Evolutionary conservation across 257 asterid species (phyloP), one percentile per base, ranked within the genome.

Genomic region (Solanum arcanum): DNA sequence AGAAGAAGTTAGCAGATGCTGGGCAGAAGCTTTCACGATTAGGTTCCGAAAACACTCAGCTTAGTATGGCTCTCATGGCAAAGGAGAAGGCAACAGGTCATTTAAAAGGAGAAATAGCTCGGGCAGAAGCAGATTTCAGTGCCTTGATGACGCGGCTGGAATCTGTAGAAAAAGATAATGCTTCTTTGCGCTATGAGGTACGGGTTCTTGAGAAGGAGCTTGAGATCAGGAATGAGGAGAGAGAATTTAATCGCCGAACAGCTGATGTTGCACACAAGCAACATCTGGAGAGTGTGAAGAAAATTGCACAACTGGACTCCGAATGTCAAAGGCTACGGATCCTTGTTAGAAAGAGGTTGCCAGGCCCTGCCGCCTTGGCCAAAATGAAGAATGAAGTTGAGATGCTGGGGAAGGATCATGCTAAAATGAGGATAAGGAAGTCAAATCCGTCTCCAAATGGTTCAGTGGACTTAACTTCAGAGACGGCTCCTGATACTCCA

Each of bases 151-250:
- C 86, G 75, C 92, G 94, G 83, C 86, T 91, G 12, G 96, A 96
- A 83, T 92, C 98, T 82, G 85, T 92, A 31, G 98, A 92, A 90
- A 95, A 92, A 87, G 98, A 94, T 89, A 97, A 94, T 83, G 88
- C 94, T 86, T 93, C 95, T 87, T 90, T 96, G 86, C 96, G 87
- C 68, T 94, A 94, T 41, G 95, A 94, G 93, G 89, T 94, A 60
- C 92, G 92, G 49, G 94, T 95, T 86, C 93, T 93, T 56, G 98
- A 95, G 87, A 95, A 95, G 91, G 98, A 96, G 91, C 95, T 92
- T 37, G 96, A 93, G 85, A 93, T 96, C 88, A 91, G 98, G 83
- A 96, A 91, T 33, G 98, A 95, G 91, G 99, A 96, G 92, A 92
- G 96, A 86, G 98, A 96, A 88, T 91, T 91, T 87, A 92, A 89